Conservation (phyloP, 441 rosid genomes). For the Adansonia madagascariensis region DNA sequence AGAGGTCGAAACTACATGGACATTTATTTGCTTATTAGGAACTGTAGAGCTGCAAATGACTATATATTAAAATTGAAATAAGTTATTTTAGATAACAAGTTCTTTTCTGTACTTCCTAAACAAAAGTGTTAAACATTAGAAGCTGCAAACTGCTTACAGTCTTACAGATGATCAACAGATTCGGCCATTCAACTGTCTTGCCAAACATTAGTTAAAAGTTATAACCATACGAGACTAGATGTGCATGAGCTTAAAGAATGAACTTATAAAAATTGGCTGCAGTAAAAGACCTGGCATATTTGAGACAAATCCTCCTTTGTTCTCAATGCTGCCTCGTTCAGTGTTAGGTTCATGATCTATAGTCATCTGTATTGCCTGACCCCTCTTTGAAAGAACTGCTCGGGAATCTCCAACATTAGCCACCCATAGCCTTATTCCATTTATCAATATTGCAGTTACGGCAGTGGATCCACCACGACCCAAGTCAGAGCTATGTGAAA, state of each 20-base stretch:
- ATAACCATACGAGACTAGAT: neutral
- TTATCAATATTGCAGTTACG: slow-evolving; percentile 76
- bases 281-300: slow-evolving; percentile 80
- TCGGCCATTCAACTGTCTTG: neutral
- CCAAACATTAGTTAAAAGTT: slow-evolving; percentile 8
- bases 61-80: neutral
- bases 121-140: neutral
- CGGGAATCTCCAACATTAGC: slow-evolving; percentile 95
- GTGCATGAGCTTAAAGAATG: neutral
- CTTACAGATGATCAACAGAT: slow-evolving; percentile 6
- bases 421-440: slow-evolving; percentile 67
- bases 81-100: neutral
- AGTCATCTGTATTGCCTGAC: slow-evolving; percentile 65
- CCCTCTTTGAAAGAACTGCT: slow-evolving; percentile 76
- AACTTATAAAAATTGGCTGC: slow-evolving; percentile 11
- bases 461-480: slow-evolving; percentile 95
- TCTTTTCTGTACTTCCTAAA: neutral
- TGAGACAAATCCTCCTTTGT: slow-evolving; percentile 88
- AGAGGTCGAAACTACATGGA: neutral
- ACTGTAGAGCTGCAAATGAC: neutral
- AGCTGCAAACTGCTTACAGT: neutral
- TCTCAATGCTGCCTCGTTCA: slow-evolving; percentile 82
- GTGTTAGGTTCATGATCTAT: slow-evolving; percentile 84
- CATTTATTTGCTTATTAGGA: neutral
- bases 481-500: slow-evolving; percentile 67